A percentile compares a stretch with the other conserved stretches of the same genome.
These are phyloP conservation scores for Mycena alexandri DNA, from an alignment of 768 basidiomycete genomes.

Conservation along the genomic window DNA sequence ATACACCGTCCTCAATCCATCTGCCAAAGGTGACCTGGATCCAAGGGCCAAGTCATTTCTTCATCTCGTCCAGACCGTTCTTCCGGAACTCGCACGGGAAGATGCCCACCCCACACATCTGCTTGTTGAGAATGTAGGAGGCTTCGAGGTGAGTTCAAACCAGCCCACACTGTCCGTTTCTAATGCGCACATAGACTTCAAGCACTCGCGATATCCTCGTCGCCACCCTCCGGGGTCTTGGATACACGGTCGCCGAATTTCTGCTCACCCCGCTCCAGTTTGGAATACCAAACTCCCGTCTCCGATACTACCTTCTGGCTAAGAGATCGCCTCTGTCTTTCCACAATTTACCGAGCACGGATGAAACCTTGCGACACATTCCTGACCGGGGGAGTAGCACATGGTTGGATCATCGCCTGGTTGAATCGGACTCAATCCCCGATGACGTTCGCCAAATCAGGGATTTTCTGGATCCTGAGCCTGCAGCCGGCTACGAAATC, in stretches of 20 bases:
- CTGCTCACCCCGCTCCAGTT: slow-evolving; percentile 83
- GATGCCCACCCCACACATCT: slow-evolving; percentile 67
- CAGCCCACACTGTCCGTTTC: slow-evolving; percentile 16
- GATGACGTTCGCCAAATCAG: slow-evolving; percentile 22
- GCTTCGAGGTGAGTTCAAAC: slow-evolving; percentile 74
- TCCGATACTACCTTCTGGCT: slow-evolving; percentile 85
- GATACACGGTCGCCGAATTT: slow-evolving; percentile 72
- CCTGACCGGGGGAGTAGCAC: slow-evolving; percentile 55
- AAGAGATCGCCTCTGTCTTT: slow-evolving; percentile 61
- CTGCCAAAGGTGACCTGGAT: slow-evolving; percentile 77
- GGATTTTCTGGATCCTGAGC: slow-evolving; percentile 30
- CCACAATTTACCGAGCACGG: slow-evolving; percentile 38
- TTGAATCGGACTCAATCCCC: not conserved
- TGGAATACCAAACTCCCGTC: slow-evolving; percentile 84
- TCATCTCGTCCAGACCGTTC: slow-evolving; percentile 71
- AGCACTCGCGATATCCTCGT: slow-evolving; percentile 71
- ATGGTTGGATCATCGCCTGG: slow-evolving; percentile 27
- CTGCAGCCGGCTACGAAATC: slow-evolving; percentile 49
- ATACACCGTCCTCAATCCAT: slow-evolving; percentile 82
- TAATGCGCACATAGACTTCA: slow-evolving; percentile 62
- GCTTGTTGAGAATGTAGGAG: slow-evolving; percentile 85
- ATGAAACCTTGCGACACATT: slow-evolving; percentile 62
- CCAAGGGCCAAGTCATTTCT: slow-evolving; percentile 84
- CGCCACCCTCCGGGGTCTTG: slow-evolving; percentile 62
- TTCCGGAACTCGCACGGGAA: slow-evolving; percentile 66